These are phyloP conservation scores for Cornus suecica DNA, from an alignment of 148 eudicot species.

Conservation along the genomic window DNA sequence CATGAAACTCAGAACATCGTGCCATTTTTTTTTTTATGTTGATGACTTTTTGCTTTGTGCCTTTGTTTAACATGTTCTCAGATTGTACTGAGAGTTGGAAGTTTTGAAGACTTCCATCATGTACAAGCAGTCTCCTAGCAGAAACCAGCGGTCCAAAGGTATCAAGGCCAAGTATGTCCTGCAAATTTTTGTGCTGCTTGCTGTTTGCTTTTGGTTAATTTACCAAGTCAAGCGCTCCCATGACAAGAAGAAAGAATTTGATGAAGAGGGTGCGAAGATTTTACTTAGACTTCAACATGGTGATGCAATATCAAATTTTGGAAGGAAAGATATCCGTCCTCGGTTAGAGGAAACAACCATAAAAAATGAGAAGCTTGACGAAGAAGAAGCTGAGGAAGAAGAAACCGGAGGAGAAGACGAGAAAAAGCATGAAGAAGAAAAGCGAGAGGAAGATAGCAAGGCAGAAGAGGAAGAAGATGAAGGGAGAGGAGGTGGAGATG, in stretches of 20 bases:
- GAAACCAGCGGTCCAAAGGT: slow-evolving; percentile 68
- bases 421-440: neutral
- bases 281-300: slow-evolving; percentile 12
- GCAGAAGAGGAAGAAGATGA: slow-evolving; percentile 18
- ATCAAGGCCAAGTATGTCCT: slow-evolving; percentile 66
- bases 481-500: slow-evolving; percentile 18
- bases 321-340: slow-evolving; percentile 67
- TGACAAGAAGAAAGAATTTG: slow-evolving; percentile 75
- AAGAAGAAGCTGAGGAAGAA: slow-evolving; percentile 30
- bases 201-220: slow-evolving; percentile 81
- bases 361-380: slow-evolving; percentile 36
- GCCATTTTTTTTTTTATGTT: too few relatives aligned
- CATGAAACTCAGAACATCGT: too few relatives aligned
- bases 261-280: slow-evolving; percentile 36
- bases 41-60: too few relatives aligned
- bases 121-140: slow-evolving; percentile 70
- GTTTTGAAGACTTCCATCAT: slow-evolving; percentile 27
- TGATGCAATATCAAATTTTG: slow-evolving; percentile 40
- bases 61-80: neutral
- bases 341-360: slow-evolving; percentile 24
- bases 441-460: slow-evolving; percentile 10
- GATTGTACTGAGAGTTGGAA: neutral
- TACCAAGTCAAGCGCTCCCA: slow-evolving; percentile 93
- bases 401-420: slow-evolving; percentile 46
- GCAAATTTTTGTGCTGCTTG: slow-evolving; percentile 74